Conservation (phyloP, 352 stramenopile genomes). For the Globisporangium solare region DNA sequence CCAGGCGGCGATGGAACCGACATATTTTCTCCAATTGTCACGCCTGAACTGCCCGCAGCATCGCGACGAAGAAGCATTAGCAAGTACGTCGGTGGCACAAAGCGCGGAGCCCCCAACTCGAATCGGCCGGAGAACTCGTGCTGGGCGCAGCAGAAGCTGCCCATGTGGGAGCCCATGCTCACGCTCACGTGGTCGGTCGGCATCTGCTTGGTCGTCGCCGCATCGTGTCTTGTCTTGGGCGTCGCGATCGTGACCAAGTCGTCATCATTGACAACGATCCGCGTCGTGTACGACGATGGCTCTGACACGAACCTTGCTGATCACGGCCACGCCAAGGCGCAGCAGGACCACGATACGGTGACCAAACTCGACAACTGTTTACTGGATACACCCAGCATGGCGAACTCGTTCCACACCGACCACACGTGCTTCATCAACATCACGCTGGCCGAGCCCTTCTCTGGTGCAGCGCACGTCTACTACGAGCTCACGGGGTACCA, state of each 20-base stretch:
- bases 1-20: background rate
- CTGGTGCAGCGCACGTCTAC: constrained; percentile 35
- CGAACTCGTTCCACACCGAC: constrained; percentile 67
- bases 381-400: constrained; percentile 26
- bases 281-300: constrained; percentile 58
- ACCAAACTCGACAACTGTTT: constrained; percentile 45
- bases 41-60: background rate
- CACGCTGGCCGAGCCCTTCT: constrained; percentile 44
- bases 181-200: constrained; percentile 58
- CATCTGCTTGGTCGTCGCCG: constrained; percentile 41
- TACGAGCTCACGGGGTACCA: constrained; percentile 66
- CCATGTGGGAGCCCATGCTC: constrained; percentile 73
- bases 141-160: constrained; percentile 62
- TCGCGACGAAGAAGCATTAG: constrained; percentile 4
- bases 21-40: background rate
- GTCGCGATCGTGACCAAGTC: constrained; percentile 47
- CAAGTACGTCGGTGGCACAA: background rate
- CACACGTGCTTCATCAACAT: constrained; percentile 70
- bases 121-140: constrained; percentile 53
- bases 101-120: constrained; percentile 10
- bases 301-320: constrained; percentile 20
- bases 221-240: constrained; percentile 39
- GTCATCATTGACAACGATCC: constrained; percentile 41
- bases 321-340: constrained; percentile 12
- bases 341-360: constrained; percentile 34